Base-by-base conservation (phyloP, 352 stramenopile genomes). In the Phytophthora pluvialis region DNA sequence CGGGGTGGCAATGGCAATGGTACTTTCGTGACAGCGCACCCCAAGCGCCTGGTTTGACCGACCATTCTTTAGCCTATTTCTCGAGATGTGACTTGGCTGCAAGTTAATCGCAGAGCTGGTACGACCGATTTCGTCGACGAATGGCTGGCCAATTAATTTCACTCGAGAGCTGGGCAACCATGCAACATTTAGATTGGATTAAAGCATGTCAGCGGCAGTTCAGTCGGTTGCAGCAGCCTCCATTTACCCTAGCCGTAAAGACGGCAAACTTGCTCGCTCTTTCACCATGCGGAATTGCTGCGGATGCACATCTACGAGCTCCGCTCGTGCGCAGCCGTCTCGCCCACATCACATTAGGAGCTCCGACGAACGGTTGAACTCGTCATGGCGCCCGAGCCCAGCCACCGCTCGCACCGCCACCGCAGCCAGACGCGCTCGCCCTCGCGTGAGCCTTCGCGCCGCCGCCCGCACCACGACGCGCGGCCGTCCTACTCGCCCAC, bases 341-440 rank as follows among this genome's bases (percentile, higher is more conserved):
- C 32, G 15, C 33, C 46, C 67, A 72, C 57, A 75, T 68, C 62
- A 13, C 51, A 69, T 60, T 60, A 51, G 16, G 16, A 53, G 4
- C 46, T 47, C 29, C 35, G 36, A n/a, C 57, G 8, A 45, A 45
- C 39, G 28, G 32, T 39, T 44, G 45, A 33, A 32, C 29, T 64
- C 25, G 39, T 36, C 3, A 77, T 77, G 70, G 21, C 63, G n/a
- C 68, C 59, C 7, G 64, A 77, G 64, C 64, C 59, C 42, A 67
- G 47, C 16, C 52, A 64, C 21, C 70, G 64, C 16, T 64, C 59
- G 21, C 58, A 42, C 9, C 64, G 69, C 40, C 69, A 74, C 29
- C 68, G 64, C 25, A 66, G 53, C 29, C 65, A 69, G 31, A 39
- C 58, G 16, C 64, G 64, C 12, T 70, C 60, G 5, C 68, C 51